Base-by-base conservation (phyloP, 108 stramenopile genomes). In the Cyclotella atomus region DNA sequence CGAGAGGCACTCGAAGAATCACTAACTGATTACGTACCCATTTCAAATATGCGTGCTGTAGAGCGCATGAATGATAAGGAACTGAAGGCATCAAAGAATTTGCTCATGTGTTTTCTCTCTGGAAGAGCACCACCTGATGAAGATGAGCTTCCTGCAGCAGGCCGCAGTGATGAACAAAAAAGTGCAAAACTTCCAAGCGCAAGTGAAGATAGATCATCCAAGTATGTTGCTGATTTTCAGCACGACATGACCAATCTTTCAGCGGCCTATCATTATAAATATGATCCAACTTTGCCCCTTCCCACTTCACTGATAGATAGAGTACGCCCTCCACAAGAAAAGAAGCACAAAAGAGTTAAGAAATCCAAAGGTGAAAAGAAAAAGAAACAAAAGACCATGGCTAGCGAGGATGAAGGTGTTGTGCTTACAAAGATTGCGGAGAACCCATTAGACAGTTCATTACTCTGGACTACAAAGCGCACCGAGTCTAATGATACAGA, bases 1-100 rank as follows among this genome's bases (percentile, higher is more conserved):
- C 66, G 66, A 27, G 66, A 68, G 25, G 66, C 66, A 8, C n/a
- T 68, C 34, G 43, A 68, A 35, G 66, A 68, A 68, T 34, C 50
- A 17, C n/a, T 44, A 0, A 36, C 49, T 2, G 66, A 68, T 19
- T 35, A 47, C 14, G 34, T 54, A 0, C 33, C 66, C 29, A 35
- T 54, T 24, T 33, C 53, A 68, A 68, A 68, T 53, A 23, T 68
- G n/a, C 50, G 66, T 2, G 52, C 66, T 34, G 32, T 68, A 15
- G 66, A 24, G 15, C 28, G 34, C 9, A 68, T 68, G 66, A 68
- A 14, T n/a, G 66, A 68, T n/a, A 28, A 68, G 2, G 66, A 68
- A 23, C 16, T 68, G 7, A 54, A 34, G 9, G 47, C 53, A 19
- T 35, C 66, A 3, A 68, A 68, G 28, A 54, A 21, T 68, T 23